phyloP scores from a whole-genome alignment of 805 yeast species.

The Huiozyma naganishii region DNA sequence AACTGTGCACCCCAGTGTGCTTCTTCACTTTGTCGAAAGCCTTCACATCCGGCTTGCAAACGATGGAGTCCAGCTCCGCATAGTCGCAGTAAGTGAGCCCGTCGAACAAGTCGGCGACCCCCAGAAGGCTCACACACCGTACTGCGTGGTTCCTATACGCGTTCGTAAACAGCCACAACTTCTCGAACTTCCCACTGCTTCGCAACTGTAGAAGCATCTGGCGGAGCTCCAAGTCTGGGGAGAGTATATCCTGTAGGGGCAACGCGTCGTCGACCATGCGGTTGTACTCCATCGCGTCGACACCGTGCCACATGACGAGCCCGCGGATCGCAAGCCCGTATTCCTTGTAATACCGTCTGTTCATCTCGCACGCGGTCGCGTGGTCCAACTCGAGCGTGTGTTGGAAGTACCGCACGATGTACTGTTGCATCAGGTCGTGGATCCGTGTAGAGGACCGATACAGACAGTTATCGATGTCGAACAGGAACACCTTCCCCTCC shows the following conservation, averaged over 20 bases:
- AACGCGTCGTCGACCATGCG: conserved; percentile 83
- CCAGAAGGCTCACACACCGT: conserved; percentile 67
- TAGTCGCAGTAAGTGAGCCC: conserved; percentile 93
- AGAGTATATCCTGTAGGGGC: conserved; percentile 69
- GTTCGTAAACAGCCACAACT: conserved; percentile 87
- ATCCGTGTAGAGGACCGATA: conserved; percentile 66
- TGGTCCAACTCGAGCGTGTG: conserved; percentile 48
- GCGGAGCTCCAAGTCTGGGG: conserved; percentile 48
- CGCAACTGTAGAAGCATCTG: conserved; percentile 38
- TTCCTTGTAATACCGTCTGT: conserved; percentile 64
- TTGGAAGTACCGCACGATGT: conserved; percentile 74
- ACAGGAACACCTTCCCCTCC: conserved; percentile 45
- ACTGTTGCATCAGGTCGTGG: conserved; percentile 79
- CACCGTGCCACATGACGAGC: conserved; percentile 47
- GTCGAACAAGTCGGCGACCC: conserved; percentile 87
- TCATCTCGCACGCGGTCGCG: conserved; percentile 65
- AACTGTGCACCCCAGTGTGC: conserved; percentile 38
- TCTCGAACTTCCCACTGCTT: conserved; percentile 42
- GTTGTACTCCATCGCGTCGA: conserved; percentile 84
- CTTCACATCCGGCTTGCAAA: conserved; percentile 80
- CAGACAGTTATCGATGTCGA: conserved; percentile 90
- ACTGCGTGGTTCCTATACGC: conserved; percentile 88
- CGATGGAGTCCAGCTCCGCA: conserved; percentile 43
- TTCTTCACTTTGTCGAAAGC: conserved; percentile 56
- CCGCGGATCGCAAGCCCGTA: conserved; percentile 95